Percentiles rank a stretch among this genome's conserved stretches.
phyloP scores from a whole-genome alignment of 2,329 filamentous ascomycete genomes.

The Catunica adiposa region DNA sequence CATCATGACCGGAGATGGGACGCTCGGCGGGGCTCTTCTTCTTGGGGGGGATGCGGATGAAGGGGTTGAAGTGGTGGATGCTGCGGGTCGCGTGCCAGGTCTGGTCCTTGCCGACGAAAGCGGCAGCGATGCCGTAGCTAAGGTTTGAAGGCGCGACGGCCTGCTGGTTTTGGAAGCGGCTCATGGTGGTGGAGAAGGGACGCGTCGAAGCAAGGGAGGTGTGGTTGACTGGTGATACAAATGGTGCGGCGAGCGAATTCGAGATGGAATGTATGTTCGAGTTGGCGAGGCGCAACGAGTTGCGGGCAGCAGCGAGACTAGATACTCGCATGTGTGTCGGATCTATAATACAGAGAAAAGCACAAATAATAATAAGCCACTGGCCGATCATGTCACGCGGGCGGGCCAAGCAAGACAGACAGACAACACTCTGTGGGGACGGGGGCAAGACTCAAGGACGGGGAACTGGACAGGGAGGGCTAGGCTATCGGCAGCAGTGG shows the following conservation, averaged over 20 bases:
- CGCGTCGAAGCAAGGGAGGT: neutral
- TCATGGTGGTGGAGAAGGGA: slow-evolving; percentile 13
- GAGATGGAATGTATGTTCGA: slow-evolving; percentile 1
- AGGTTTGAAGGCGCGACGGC: slow-evolving; percentile 24
- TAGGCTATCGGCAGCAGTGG: neutral
- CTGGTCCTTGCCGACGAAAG: slow-evolving; percentile 57
- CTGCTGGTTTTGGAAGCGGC: slow-evolving; percentile 4
- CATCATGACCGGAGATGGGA: slow-evolving; percentile 78
- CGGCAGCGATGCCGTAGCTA: slow-evolving; percentile 55
- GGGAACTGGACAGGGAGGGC: slow-evolving; percentile 1
- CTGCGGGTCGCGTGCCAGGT: slow-evolving; percentile 52
- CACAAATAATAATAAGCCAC: slow-evolving; percentile 14
- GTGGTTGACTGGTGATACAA: neutral
- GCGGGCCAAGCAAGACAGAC: neutral
- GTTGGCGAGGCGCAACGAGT: slow-evolving; percentile 14
- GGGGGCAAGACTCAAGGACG: neutral
- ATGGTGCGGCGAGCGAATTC: neutral
- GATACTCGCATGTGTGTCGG: slow-evolving; percentile 15
- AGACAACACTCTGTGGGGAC: neutral
- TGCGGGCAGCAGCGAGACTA: slow-evolving; percentile 13
- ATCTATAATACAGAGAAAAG: slow-evolving; percentile 14
- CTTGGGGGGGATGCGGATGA: slow-evolving; percentile 39
- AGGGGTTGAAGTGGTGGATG: slow-evolving; percentile 55
- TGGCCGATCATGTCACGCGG: slow-evolving; percentile 13
- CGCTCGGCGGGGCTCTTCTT: slow-evolving; percentile 40